Percentiles rank a stretch among this genome's conserved stretches.
Conservation (phyloP, 148 eudicot genomes). For the Rhododendron ovatum region DNA sequence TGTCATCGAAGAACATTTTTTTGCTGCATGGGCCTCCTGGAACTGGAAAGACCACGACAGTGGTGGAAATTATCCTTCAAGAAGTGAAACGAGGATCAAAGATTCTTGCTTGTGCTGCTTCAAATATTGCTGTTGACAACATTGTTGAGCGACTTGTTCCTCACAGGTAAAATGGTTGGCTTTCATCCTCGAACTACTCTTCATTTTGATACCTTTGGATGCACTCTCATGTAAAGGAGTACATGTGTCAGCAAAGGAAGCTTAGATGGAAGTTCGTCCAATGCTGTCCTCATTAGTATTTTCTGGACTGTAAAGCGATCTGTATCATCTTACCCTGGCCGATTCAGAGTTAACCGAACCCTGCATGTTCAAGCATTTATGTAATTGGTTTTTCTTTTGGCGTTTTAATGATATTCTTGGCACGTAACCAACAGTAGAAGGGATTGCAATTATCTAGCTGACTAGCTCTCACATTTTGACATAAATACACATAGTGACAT, state of each 20-base stretch:
- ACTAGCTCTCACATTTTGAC: not conserved
- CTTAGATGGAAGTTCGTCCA: not conserved
- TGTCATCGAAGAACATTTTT: slow-evolving; percentile 84
- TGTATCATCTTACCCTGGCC: not conserved
- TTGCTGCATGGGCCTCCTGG: slow-evolving; percentile 99
- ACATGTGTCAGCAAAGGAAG: not conserved
- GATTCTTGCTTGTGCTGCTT: slow-evolving; percentile 99
- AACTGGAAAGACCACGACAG: slow-evolving; percentile 96
- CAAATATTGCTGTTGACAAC: slow-evolving; percentile 97
- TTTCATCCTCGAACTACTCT: not conserved
- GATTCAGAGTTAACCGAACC: not conserved
- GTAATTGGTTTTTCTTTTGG: not conserved
- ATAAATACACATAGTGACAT: no score
- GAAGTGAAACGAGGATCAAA: slow-evolving; percentile 98
- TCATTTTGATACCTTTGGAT: not conserved
- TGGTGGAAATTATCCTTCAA: slow-evolving; percentile 90
- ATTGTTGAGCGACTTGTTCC: slow-evolving; percentile 88
- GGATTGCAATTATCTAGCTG: not conserved
- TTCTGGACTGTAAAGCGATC: not conserved
- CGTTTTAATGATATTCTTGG: not conserved
- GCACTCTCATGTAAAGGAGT: not conserved
- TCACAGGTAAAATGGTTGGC: slow-evolving; percentile 54
- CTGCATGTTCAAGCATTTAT: not conserved
- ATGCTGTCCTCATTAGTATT: not conserved
- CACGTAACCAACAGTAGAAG: not conserved